Evolutionary conservation across 2,329 filamentous ascomycete species (phyloP).

Genomic region (Hypocreales sp.): DNA sequence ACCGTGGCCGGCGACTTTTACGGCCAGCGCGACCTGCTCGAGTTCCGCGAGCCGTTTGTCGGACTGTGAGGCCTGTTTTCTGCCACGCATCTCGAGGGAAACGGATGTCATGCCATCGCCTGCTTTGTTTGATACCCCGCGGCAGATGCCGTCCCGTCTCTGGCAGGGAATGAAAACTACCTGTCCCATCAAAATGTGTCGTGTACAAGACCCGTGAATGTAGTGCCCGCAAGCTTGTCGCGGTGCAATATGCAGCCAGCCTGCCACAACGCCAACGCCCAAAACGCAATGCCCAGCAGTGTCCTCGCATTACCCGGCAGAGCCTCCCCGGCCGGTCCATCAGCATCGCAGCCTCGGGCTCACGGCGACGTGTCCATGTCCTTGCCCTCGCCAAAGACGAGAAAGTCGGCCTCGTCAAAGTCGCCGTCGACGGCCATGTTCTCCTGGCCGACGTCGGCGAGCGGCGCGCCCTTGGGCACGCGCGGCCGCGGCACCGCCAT

Average conservation of each 20-base stretch:
- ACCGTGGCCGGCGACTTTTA: constrained; percentile 79
- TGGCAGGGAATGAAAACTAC: no score
- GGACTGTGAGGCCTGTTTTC: constrained; percentile 17
- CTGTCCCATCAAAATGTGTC: no score
- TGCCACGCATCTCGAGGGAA: neutral
- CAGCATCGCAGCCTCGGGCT: no score
- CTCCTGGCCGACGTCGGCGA: constrained; percentile 24
- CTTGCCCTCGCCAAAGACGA: constrained; percentile 28
- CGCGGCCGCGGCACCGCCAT: constrained; percentile 31
- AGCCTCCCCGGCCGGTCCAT: no score
- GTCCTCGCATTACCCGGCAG: no score
- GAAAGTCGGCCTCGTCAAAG: constrained; percentile 56
- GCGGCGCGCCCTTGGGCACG: constrained; percentile 9
- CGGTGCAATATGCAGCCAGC: no score
- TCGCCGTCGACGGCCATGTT: constrained; percentile 33
- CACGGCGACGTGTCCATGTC: constrained; percentile 21
- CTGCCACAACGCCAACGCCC: no score
- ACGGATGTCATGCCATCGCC: no score
- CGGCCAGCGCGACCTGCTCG: constrained; percentile 73
- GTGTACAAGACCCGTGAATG: no score
- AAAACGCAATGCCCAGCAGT: no score
- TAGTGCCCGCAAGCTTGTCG: no score
- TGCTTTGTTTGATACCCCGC: neutral
- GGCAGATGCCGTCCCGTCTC: no score
- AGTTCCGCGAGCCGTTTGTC: constrained; percentile 50